Conservation (phyloP, 192 early-diverging fungal species). For the Thoreauomyces humboldtii region DNA sequence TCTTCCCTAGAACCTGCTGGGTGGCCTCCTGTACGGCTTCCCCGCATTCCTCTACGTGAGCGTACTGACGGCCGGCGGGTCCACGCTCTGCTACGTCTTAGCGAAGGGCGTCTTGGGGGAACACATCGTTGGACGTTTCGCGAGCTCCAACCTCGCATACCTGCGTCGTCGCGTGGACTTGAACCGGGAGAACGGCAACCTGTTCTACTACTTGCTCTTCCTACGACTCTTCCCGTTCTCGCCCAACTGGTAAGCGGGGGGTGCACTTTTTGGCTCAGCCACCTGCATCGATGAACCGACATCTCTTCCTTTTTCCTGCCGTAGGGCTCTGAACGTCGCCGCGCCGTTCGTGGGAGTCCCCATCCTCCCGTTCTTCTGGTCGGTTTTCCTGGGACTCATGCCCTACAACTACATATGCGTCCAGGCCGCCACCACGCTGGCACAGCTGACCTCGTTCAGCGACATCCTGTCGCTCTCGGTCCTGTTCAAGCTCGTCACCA, state of each 20-base stretch:
- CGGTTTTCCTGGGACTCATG: slow-evolving; percentile 35
- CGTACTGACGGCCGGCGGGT: slow-evolving; percentile 32
- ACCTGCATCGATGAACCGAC: no score
- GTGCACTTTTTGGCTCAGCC: no score
- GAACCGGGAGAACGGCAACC: slow-evolving; percentile 29
- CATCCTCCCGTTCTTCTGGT: slow-evolving; percentile 26
- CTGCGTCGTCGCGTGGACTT: slow-evolving; percentile 21
- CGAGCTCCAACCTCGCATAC: slow-evolving; percentile 19
- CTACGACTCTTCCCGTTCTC: slow-evolving; percentile 35
- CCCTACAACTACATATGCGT: slow-evolving; percentile 41
- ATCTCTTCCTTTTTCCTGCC: not conserved
- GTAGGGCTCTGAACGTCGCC: slow-evolving; percentile 33
- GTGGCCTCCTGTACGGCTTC: slow-evolving; percentile 34
- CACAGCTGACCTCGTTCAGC: slow-evolving; percentile 29
- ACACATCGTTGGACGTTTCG: slow-evolving; percentile 22
- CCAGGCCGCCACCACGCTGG: slow-evolving; percentile 33
- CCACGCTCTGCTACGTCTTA: slow-evolving; percentile 30
- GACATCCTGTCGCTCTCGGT: slow-evolving; percentile 32
- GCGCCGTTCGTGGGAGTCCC: slow-evolving; percentile 39
- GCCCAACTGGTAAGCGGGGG: slow-evolving; percentile 26
- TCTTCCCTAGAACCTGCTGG: slow-evolving; percentile 31
- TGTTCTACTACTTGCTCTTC: slow-evolving; percentile 34
- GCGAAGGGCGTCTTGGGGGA: slow-evolving; percentile 31
- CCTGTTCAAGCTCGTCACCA: slow-evolving; percentile 27
- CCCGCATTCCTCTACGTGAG: slow-evolving; percentile 29